These are phyloP conservation scores for Daldinia caldariorum DNA, from an alignment of 495 filamentous ascomycete species.

Conservation along the genomic window DNA sequence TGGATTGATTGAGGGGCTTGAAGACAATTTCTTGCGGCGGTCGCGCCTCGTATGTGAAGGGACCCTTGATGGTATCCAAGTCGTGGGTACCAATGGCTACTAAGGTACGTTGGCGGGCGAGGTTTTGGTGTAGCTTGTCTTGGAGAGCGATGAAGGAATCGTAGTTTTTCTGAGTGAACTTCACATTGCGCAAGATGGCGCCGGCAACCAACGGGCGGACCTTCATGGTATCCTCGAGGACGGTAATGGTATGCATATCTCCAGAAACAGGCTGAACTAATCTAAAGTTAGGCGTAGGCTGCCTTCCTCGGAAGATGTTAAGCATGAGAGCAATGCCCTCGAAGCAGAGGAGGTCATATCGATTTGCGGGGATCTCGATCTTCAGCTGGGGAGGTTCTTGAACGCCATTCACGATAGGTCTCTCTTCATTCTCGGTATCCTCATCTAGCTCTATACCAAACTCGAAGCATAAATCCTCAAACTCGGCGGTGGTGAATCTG, in stretches of 20 bases:
- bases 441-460: conserved; percentile 98
- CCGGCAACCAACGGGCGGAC: conserved; percentile 88
- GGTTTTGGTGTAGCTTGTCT: conserved; percentile 97
- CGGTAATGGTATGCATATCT: conserved; percentile 79
- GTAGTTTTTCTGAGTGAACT: conserved; percentile 89
- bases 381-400: conserved; percentile 93
- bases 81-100: conserved; percentile 98
- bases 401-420: conserved; percentile 77
- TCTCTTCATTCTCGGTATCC: conserved; percentile 81
- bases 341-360: conserved; percentile 99
- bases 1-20: conserved; percentile 86
- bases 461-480: conserved; percentile 98
- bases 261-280: conserved; percentile 75
- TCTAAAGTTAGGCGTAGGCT: conserved; percentile 78
- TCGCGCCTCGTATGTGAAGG: conserved; percentile 95
- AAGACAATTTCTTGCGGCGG: conserved; percentile 94
- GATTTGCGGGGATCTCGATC: conserved; percentile 98
- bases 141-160: conserved; percentile 98
- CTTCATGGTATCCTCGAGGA: conserved; percentile 79
- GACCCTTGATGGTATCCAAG: conserved; percentile 89
- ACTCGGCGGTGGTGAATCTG: conserved; percentile 90
- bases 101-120: conserved; percentile 90
- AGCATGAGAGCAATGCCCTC: conserved; percentile 96
- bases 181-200: conserved; percentile 87
- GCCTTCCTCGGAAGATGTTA: conserved; percentile 87